A percentile compares a stretch with the other conserved stretches of the same genome.
Conservation (phyloP, 1,139 yeast genomes). For the Hyphopichia fennica region DNA sequence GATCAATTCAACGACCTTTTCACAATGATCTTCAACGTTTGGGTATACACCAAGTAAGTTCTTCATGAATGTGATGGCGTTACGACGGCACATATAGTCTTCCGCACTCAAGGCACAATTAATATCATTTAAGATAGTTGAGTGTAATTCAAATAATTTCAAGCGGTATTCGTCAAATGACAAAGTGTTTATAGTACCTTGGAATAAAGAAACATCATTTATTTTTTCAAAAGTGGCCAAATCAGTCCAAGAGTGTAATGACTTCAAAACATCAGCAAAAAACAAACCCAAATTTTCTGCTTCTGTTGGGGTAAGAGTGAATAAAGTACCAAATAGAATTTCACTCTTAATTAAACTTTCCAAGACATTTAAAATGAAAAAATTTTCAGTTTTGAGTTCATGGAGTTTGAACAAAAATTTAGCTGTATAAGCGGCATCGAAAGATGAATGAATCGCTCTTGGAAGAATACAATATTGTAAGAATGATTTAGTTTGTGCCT, state of each 20-base stretch:
- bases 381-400: conserved; percentile 39
- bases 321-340: conserved; percentile 59
- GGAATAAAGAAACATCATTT: background rate
- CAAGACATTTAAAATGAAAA: conserved; percentile 44
- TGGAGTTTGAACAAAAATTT: conserved; percentile 59
- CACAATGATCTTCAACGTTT: conserved; percentile 66
- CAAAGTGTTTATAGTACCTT: conserved; percentile 4
- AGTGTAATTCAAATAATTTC: conserved; percentile 58
- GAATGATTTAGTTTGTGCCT: conserved; percentile 33
- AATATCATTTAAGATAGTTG: conserved; percentile 46
- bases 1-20: conserved; percentile 48
- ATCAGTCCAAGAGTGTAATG: conserved; percentile 45
- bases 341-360: conserved; percentile 51
- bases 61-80: conserved; percentile 76
- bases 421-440: conserved; percentile 77
- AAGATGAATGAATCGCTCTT: conserved; percentile 73
- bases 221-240: conserved; percentile 17
- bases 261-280: conserved; percentile 54
- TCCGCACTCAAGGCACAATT: conserved; percentile 49
- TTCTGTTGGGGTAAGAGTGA: conserved; percentile 72
- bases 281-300: conserved; percentile 84
- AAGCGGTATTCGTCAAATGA: conserved; percentile 40
- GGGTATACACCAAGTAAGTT: conserved; percentile 69
- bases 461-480: conserved; percentile 73
- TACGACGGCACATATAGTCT: conserved; percentile 80